phyloP scores from a whole-genome alignment of 2,329 filamentous ascomycete species.

The Monilinia aucupariae region DNA sequence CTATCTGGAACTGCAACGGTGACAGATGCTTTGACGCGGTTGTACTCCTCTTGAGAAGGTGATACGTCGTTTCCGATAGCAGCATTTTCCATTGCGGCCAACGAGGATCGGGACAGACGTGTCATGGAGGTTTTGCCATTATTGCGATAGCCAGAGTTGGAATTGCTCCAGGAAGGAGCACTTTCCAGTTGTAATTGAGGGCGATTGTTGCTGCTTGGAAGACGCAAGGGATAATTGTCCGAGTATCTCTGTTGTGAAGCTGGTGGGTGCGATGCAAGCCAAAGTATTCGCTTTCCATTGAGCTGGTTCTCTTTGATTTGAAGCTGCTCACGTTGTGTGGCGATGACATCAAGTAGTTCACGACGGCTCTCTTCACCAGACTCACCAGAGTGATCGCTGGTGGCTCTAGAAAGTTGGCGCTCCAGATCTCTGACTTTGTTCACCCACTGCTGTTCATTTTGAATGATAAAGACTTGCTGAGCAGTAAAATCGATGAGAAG shows the following conservation, averaged over 20 bases:
- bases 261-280: slow-evolving; percentile 14
- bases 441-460: background rate
- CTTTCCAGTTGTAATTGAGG: background rate
- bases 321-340: slow-evolving; percentile 7
- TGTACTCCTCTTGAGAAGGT: background rate
- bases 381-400: background rate
- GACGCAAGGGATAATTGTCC: background rate
- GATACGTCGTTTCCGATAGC: background rate
- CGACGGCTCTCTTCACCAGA: background rate
- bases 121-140: slow-evolving; percentile 2
- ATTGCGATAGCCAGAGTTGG: background rate
- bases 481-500: slow-evolving; percentile 4
- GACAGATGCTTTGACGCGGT: background rate
- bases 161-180: background rate
- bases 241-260: background rate
- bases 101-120: slow-evolving; percentile 10
- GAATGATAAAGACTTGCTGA: slow-evolving; percentile 4
- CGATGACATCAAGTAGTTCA: slow-evolving; percentile 3
- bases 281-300: slow-evolving; percentile 12
- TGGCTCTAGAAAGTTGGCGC: background rate
- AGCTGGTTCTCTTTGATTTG: slow-evolving; percentile 14
- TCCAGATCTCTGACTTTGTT: slow-evolving; percentile 2
- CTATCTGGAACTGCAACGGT: slow-evolving; percentile 5
- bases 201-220: background rate
- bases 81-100: slow-evolving; percentile 13